These are phyloP conservation scores for Lupinus albus DNA, from an alignment of 306 rosid genomes.

Conservation along the genomic window DNA sequence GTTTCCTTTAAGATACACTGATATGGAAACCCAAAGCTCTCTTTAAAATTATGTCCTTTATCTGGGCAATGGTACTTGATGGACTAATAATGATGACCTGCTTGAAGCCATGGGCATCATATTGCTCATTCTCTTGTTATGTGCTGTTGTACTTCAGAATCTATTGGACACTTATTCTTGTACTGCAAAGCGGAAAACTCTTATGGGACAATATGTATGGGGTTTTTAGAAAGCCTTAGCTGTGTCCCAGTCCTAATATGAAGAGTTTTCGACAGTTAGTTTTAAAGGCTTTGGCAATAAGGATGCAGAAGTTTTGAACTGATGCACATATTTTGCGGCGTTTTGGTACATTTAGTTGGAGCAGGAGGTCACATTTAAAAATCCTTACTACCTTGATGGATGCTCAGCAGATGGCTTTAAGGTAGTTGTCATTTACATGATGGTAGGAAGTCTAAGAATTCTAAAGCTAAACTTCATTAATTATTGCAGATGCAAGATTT, in stretches of 20 bases:
- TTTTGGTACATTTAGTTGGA: conserved; percentile 8
- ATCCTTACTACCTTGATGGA: neutral
- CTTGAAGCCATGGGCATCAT: conserved; percentile 1
- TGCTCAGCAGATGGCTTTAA: neutral
- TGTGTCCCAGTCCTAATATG: conserved; percentile 26
- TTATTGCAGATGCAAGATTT: conserved; percentile 20
- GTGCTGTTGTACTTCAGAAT: conserved; percentile 14
- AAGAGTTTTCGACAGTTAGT: conserved; percentile 3
- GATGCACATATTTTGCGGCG: neutral
- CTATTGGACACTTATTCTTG: neutral
- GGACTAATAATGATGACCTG: neutral
- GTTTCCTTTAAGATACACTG: neutral
- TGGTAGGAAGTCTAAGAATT: neutral
- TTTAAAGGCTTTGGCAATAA: neutral
- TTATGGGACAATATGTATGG: neutral
- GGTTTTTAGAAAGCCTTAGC: neutral
- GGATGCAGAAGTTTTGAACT: conserved; percentile 5
- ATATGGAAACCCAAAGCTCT: conserved; percentile 21
- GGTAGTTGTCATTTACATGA: conserved; percentile 26
- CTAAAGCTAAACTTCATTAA: neutral
- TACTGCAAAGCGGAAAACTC: neutral
- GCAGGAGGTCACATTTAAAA: conserved; percentile 1
- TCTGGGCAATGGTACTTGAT: neutral
- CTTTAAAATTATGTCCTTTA: neutral
- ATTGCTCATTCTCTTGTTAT: neutral